phyloP scores from a whole-genome alignment of 441 rosid genomes.

The Adansonia rubrostipa region DNA sequence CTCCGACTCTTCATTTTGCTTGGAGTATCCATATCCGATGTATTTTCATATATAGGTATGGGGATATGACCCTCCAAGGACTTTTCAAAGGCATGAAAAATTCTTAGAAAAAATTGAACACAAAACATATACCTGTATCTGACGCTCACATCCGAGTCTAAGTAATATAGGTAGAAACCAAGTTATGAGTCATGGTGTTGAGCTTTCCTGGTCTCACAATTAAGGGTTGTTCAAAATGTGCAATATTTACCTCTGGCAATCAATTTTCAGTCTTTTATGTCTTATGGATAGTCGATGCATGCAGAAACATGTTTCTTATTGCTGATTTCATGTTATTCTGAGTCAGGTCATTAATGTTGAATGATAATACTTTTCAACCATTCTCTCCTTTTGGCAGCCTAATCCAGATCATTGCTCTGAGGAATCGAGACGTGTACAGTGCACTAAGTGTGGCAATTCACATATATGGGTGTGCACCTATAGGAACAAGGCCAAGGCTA shows the following conservation, averaged over 20 bases:
- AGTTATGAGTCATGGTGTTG: background rate
- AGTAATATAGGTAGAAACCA: background rate
- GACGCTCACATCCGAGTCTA: too few relatives aligned
- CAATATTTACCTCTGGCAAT: background rate
- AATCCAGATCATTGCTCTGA: constrained; percentile 70
- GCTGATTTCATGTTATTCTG: constrained; percentile 20
- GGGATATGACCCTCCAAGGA: too few relatives aligned
- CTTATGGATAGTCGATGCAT: constrained; percentile 1
- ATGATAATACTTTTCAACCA: constrained; percentile 8
- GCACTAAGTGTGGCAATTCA: constrained; percentile 91
- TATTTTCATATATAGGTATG: too few relatives aligned
- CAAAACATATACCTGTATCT: too few relatives aligned
- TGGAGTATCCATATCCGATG: too few relatives aligned
- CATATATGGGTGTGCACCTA: constrained; percentile 98
- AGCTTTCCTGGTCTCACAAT: constrained; percentile 1
- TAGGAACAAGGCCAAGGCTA: constrained; percentile 83
- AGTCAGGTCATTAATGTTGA: constrained; percentile 6
- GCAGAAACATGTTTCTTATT: constrained; percentile 5
- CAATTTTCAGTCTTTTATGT: background rate
- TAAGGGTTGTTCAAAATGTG: background rate
- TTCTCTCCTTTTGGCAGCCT: constrained; percentile 46
- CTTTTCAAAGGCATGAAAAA: too few relatives aligned
- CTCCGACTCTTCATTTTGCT: too few relatives aligned
- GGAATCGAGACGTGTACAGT: constrained; percentile 96
- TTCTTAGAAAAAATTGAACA: too few relatives aligned